Evolutionary conservation across 1,139 yeast species (phyloP).

Genomic region (Diutina sp.): DNA sequence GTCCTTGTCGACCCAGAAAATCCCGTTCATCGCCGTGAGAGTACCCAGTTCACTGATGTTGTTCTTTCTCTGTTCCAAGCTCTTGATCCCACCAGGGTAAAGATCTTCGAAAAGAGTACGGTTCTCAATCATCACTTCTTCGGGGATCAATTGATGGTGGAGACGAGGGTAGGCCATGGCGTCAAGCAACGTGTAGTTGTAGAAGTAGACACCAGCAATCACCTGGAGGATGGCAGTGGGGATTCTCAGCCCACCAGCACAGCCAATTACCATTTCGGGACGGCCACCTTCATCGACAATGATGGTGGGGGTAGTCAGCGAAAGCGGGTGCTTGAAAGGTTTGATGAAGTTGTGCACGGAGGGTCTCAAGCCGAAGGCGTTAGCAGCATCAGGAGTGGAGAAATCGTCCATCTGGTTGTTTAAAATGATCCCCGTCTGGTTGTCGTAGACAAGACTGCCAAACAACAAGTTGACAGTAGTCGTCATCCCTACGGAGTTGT

Average conservation of each 20-base stretch:
- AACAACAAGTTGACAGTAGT: slow-evolving; percentile 81
- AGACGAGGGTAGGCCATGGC: slow-evolving; percentile 67
- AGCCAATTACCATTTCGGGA: slow-evolving; percentile 69
- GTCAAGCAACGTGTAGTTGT: slow-evolving; percentile 45
- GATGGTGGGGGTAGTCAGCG: slow-evolving; percentile 73
- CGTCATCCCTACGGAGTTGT: slow-evolving; percentile 75
- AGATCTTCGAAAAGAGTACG: slow-evolving; percentile 14
- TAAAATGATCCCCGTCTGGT: slow-evolving; percentile 65
- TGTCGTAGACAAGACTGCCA: slow-evolving; percentile 76
- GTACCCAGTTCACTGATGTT: slow-evolving; percentile 14
- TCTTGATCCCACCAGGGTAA: background rate
- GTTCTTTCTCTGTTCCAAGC: slow-evolving; percentile 3
- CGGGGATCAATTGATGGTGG: slow-evolving; percentile 85
- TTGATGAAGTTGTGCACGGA: slow-evolving; percentile 65
- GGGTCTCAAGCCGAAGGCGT: slow-evolving; percentile 73
- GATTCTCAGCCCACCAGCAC: slow-evolving; percentile 91
- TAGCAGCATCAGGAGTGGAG: slow-evolving; percentile 55
- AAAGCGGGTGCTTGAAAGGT: slow-evolving; percentile 72
- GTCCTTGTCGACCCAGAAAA: slow-evolving; percentile 10
- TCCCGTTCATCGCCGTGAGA: slow-evolving; percentile 31
- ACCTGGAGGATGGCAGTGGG: slow-evolving; percentile 76
- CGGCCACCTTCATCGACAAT: slow-evolving; percentile 27
- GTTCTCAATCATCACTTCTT: slow-evolving; percentile 48
- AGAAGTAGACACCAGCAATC: slow-evolving; percentile 50
- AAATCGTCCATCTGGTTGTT: slow-evolving; percentile 96